Percentiles rank a stretch among this genome's conserved stretches.
Conservation (phyloP, 202 grass and related monocot species). For the Sporobolus alterniflorus region DNA sequence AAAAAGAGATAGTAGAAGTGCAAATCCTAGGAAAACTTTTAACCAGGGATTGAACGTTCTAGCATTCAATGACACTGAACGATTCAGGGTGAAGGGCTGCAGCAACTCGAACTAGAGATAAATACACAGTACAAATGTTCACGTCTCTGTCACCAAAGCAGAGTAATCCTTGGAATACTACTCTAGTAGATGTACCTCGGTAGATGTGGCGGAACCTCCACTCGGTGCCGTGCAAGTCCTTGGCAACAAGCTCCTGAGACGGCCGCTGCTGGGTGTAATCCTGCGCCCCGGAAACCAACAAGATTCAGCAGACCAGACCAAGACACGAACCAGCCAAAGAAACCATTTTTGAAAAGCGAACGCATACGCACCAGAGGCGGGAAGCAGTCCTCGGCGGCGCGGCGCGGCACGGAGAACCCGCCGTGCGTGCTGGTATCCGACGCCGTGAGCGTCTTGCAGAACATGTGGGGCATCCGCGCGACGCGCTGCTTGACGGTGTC, state of each 20-base stretch:
- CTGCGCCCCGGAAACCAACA: slow-evolving; percentile 19
- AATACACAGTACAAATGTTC: too few species aligned
- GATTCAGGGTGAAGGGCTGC: too few species aligned
- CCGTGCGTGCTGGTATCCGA: slow-evolving; percentile 99
- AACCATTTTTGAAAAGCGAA: too few species aligned
- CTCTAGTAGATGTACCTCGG: slow-evolving; percentile 56
- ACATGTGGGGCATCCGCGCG: slow-evolving; percentile 84
- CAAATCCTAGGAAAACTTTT: too few species aligned
- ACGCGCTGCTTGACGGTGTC: slow-evolving; percentile 25
- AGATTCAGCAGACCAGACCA: not conserved
- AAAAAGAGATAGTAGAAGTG: too few species aligned
- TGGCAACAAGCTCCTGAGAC: slow-evolving; percentile 87
- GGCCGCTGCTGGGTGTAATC: slow-evolving; percentile 84
- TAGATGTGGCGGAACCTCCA: slow-evolving; percentile 98
- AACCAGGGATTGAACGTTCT: too few species aligned
- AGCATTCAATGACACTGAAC: too few species aligned
- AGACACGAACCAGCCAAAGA: not conserved
- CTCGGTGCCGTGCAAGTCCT: slow-evolving; percentile 84
- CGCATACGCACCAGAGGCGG: slow-evolving; percentile 68
- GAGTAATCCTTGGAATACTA: too few species aligned
- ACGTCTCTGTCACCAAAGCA: too few species aligned
- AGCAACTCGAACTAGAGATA: too few species aligned
- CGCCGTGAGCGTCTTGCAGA: slow-evolving; percentile 98
- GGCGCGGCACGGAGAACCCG: slow-evolving; percentile 95
- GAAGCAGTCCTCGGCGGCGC: slow-evolving; percentile 98